Evolutionary conservation across 2,329 filamentous ascomycete genomes (phyloP).

Genomic region (Paecilomyces niveus): DNA sequence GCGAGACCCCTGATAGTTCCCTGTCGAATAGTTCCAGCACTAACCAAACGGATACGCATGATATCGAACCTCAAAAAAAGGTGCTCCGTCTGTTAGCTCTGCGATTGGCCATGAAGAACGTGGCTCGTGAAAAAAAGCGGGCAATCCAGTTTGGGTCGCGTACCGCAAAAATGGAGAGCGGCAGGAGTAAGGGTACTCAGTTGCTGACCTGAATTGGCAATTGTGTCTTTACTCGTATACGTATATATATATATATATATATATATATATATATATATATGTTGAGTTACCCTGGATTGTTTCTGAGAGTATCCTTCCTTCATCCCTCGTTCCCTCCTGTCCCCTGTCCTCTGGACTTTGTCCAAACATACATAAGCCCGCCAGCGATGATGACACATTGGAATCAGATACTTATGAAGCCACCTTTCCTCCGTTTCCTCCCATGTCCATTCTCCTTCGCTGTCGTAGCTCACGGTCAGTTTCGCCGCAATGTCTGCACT

Average conservation of each 20-base stretch:
- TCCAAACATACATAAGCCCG: background rate
- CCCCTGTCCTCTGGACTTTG: background rate
- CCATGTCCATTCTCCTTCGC: conserved; percentile 1
- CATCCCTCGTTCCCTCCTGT: background rate
- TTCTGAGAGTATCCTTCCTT: background rate
- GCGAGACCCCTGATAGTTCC: background rate
- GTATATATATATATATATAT: too few species aligned
- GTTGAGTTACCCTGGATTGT: background rate
- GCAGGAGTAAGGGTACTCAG: conserved; percentile 61
- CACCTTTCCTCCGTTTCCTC: conserved; percentile 3
- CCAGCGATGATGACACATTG: conserved; percentile 34
- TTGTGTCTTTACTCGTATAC: background rate
- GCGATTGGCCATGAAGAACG: conserved; percentile 61
- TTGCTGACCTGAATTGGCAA: conserved; percentile 27
- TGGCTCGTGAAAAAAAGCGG: conserved; percentile 84
- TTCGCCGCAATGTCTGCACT: background rate
- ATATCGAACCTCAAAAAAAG: conserved; percentile 72
- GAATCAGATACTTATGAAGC: conserved; percentile 39
- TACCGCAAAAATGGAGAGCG: conserved; percentile 71
- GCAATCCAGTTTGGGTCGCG: conserved; percentile 80
- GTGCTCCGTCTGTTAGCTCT: conserved; percentile 70
- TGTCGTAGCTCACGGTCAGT: conserved; percentile 3
- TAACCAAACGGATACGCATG: conserved; percentile 11
- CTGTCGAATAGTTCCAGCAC: background rate
- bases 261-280: too few species aligned